Conservation (phyloP, 441 rosid genomes). For the Gossypium trilobum region DNA sequence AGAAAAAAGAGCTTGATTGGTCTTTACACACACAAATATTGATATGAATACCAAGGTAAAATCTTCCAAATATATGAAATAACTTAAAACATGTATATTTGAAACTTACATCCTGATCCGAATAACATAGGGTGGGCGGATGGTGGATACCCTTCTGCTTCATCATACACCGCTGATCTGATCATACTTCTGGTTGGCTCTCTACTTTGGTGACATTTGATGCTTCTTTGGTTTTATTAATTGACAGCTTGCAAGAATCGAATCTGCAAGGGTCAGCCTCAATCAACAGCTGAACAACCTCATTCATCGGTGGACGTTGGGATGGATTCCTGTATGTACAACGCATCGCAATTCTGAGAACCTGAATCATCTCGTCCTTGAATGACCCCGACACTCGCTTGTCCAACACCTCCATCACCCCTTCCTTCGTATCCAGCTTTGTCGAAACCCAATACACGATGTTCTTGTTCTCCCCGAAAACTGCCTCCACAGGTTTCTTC, state of each 20-base stretch:
- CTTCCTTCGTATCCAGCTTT: constrained; percentile 65
- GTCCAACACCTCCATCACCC: constrained; percentile 67
- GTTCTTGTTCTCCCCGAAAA: constrained; percentile 76
- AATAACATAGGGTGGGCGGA: neutral
- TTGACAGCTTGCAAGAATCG: constrained; percentile 36
- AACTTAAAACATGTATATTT: neutral
- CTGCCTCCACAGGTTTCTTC: constrained; percentile 65
- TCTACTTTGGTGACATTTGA: constrained; percentile 35
- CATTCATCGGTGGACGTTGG: constrained; percentile 75
- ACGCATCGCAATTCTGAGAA: constrained; percentile 61
- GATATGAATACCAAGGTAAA: neutral
- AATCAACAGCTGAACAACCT: constrained; percentile 68
- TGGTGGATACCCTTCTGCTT: neutral
- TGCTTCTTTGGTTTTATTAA: constrained; percentile 43
- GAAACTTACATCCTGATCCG: neutral
- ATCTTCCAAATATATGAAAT: neutral
- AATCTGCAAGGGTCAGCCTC: constrained; percentile 58
- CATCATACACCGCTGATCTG: neutral
- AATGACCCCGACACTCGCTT: constrained; percentile 55
- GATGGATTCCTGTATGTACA: constrained; percentile 58
- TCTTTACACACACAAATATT: neutral
- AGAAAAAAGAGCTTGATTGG: constrained; percentile 12
- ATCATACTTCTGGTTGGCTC: constrained; percentile 33
- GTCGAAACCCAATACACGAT: constrained; percentile 68
- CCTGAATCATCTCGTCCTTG: constrained; percentile 60